Evolutionary conservation across 2,329 filamentous ascomycete genomes (phyloP), one percentile per base, ranked within the genome.

Genomic region (Aureobasidium namibiae): DNA sequence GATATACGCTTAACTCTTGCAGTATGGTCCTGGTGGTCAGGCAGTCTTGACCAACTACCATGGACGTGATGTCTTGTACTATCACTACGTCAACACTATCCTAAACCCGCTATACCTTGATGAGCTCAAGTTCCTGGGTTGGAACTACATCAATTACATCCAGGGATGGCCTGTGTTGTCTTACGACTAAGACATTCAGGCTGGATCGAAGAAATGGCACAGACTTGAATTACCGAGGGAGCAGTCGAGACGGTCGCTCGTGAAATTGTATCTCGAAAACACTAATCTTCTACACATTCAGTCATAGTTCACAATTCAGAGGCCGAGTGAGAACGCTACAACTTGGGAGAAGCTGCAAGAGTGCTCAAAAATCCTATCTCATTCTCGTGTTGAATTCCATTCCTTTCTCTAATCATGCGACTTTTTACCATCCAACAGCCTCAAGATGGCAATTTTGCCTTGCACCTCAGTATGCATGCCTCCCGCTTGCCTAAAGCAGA

Each of bases 21-120:
- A 41, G 0, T 88, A 87, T 64, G 85, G 81, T 31, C 85, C 85
- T 16, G 85, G 85, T 61, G 84, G 84, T 38, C 84, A 88, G 70
- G 82, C 80, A 41, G 78, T 85, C 1, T 78, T 80, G 61, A 72
- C 73, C 1, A 82, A 85, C 60, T 71, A 74, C 0, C 64, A 65
- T 10, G 60, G 72, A 7, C 82, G 82, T 1, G 75, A 79, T 4
- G 75, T 86, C 13, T 72, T 86, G 26, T 60, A 60, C 34, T 60
- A 60, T n/a, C 58, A 60, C 31, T 60, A 60, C 24, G 42, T 60
- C n/a, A 34, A 60, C 33, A 60, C 49, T 5, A 36, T 36, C 21
- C 49, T 46, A 14, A 52, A 60, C 31, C 58, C 58, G 3, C 9
- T 21, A 11, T 60, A 60, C n/a, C n/a, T 46, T 18, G 58, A 60